phyloP scores from a whole-genome alignment of 2,329 filamentous ascomycete genomes.

The Fusarium mundagurra region DNA sequence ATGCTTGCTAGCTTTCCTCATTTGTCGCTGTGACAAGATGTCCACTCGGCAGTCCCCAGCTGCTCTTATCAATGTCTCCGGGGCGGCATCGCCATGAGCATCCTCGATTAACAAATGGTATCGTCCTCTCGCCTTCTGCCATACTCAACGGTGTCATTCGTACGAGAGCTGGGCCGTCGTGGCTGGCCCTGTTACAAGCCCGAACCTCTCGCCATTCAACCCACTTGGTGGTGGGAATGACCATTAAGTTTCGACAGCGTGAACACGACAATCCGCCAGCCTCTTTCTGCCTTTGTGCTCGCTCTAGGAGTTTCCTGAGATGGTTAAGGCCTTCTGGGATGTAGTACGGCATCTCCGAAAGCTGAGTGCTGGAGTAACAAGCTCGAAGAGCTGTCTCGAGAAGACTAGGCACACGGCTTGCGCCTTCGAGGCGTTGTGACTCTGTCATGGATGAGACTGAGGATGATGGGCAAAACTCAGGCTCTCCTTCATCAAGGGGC shows the following conservation, averaged over 20 bases:
- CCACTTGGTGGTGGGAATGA: slow-evolving; percentile 67
- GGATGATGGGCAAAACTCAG: slow-evolving; percentile 9
- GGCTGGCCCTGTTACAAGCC: slow-evolving; percentile 22
- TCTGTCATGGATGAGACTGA: slow-evolving; percentile 11
- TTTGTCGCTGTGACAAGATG: slow-evolving; percentile 20
- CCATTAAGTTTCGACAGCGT: slow-evolving; percentile 58
- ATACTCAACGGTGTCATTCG: slow-evolving; percentile 43
- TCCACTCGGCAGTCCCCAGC: slow-evolving; percentile 37
- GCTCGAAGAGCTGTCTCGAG: slow-evolving; percentile 61
- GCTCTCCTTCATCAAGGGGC: slow-evolving; percentile 35
- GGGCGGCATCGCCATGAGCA: slow-evolving; percentile 63
- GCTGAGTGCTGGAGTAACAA: slow-evolving; percentile 56
- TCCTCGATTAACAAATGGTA: slow-evolving; percentile 59
- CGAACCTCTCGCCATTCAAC: slow-evolving; percentile 67
- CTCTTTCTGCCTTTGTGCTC: slow-evolving; percentile 54
- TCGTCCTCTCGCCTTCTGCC: slow-evolving; percentile 48
- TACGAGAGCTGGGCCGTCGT: slow-evolving; percentile 12
- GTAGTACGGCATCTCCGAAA: slow-evolving; percentile 54
- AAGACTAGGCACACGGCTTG: slow-evolving; percentile 58
- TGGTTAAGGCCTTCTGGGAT: slow-evolving; percentile 55
- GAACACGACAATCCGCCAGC: slow-evolving; percentile 63
- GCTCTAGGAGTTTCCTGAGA: slow-evolving; percentile 53
- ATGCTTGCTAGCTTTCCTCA: slow-evolving; percentile 4
- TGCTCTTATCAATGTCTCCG: slow-evolving; percentile 2
- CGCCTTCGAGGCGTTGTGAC: slow-evolving; percentile 24